Evolutionary conservation across 2,329 filamentous ascomycete species (phyloP).

Genomic region (Penicillium sp.): DNA sequence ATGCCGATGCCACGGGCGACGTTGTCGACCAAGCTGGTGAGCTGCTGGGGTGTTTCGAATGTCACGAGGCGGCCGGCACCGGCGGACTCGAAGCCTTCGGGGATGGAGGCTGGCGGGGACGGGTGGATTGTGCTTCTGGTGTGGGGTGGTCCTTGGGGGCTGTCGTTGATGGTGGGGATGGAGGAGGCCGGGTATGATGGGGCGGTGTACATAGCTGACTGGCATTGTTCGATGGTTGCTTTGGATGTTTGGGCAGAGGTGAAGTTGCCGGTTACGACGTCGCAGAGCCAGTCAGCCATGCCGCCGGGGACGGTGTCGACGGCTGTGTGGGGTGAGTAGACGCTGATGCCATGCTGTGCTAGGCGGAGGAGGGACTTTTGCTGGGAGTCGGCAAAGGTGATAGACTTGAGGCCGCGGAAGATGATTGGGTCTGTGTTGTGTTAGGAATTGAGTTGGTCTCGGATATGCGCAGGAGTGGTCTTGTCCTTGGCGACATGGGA

Average conservation of each 20-base stretch:
- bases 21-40: slow-evolving; percentile 62
- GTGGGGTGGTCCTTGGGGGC: slow-evolving; percentile 40
- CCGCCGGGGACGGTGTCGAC: slow-evolving; percentile 84
- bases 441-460: neutral
- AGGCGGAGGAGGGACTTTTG: slow-evolving; percentile 82
- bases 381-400: slow-evolving; percentile 82
- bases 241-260: slow-evolving; percentile 8
- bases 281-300: slow-evolving; percentile 91
- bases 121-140: slow-evolving; percentile 57
- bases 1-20: slow-evolving; percentile 66
- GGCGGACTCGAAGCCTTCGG: slow-evolving; percentile 50
- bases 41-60: slow-evolving; percentile 54
- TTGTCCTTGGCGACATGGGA: neutral
- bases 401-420: slow-evolving; percentile 85
- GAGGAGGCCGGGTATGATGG: slow-evolving; percentile 41
- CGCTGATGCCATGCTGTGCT: slow-evolving; percentile 82
- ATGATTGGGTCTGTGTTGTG: slow-evolving; percentile 79
- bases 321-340: slow-evolving; percentile 95
- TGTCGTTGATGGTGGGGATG: slow-evolving; percentile 28
- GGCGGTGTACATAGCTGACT: slow-evolving; percentile 40
- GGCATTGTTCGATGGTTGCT: slow-evolving; percentile 15
- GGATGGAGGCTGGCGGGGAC: slow-evolving; percentile 36
- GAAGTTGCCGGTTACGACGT: slow-evolving; percentile 68
- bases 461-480: neutral
- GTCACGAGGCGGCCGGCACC: slow-evolving; percentile 65